Conservation (phyloP, 331 rosid species). For the Malus hybrid region DNA sequence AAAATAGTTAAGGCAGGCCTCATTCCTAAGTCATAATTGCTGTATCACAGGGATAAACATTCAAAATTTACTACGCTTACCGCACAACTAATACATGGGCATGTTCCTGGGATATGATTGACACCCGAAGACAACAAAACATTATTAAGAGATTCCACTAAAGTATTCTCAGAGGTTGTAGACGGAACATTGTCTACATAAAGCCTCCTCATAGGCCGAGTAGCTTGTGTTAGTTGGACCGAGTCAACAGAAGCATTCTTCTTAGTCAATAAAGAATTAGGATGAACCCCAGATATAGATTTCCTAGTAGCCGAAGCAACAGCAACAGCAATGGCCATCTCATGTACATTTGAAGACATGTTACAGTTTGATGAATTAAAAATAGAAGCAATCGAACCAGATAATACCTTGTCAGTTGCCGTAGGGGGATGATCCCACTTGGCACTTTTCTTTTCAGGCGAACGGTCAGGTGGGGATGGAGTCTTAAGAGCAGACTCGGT, state of each 20-base stretch:
- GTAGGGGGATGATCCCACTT: constrained; percentile 74
- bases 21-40: constrained; percentile 13
- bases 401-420: constrained; percentile 37
- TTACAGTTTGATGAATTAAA: constrained; percentile 37
- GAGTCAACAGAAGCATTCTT: constrained; percentile 52
- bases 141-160: constrained; percentile 66
- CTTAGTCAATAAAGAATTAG: constrained; percentile 33
- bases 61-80: constrained; percentile 37
- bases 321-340: constrained; percentile 32
- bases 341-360: constrained; percentile 34
- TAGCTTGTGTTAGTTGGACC: constrained; percentile 87
- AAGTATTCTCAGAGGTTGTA: constrained; percentile 66
- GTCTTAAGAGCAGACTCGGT: constrained; percentile 72
- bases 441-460: constrained; percentile 65
- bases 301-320: constrained; percentile 35
- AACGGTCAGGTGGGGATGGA: constrained; percentile 64
- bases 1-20: constrained; percentile 23
- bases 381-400: constrained; percentile 35
- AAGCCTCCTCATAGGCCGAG: constrained; percentile 91
- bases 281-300: constrained; percentile 27
- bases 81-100: constrained; percentile 78
- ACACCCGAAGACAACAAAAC: constrained; percentile 54
- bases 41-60: constrained; percentile 2
- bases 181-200: constrained; percentile 78
- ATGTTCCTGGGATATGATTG: constrained; percentile 59